phyloP scores from a whole-genome alignment of 2,329 filamentous ascomycete genomes.

The Phialemoniopsis sp. region DNA sequence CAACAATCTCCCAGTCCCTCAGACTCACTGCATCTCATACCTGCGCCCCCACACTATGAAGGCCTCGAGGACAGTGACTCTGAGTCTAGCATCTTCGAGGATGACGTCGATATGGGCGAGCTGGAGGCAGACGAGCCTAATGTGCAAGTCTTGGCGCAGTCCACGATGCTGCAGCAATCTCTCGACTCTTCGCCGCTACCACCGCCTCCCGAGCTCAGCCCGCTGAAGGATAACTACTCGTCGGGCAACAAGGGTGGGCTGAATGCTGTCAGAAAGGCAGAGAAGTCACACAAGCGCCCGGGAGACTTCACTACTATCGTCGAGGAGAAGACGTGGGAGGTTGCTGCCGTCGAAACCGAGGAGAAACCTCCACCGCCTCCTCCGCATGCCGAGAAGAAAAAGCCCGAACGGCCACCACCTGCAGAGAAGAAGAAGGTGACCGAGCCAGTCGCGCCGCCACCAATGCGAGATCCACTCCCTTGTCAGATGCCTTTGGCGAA shows the following conservation, averaged over 20 bases:
- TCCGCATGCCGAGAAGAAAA: slow-evolving; percentile 19
- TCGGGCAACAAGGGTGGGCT: slow-evolving; percentile 41
- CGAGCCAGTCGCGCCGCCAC: too few relatives aligned
- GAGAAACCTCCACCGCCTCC: slow-evolving; percentile 25
- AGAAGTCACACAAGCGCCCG: slow-evolving; percentile 21
- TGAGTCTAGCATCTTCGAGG: slow-evolving; percentile 37
- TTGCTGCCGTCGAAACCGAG: slow-evolving; percentile 10
- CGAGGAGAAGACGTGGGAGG: slow-evolving; percentile 43
- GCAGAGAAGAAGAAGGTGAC: slow-evolving; percentile 10
- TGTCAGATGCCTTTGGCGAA: neutral
- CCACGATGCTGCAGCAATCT: slow-evolving; percentile 22
- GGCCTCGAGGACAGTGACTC: slow-evolving; percentile 26
- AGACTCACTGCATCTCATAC: slow-evolving; percentile 34
- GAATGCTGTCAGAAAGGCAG: slow-evolving; percentile 14
- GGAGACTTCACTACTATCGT: slow-evolving; percentile 40
- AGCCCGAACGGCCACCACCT: slow-evolving; percentile 20
- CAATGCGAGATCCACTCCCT: too few relatives aligned
- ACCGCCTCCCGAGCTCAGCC: slow-evolving; percentile 41
- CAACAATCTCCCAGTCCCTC: slow-evolving; percentile 22
- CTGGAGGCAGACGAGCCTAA: slow-evolving; percentile 36
- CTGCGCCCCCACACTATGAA: slow-evolving; percentile 24
- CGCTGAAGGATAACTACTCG: slow-evolving; percentile 46
- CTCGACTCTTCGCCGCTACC: slow-evolving; percentile 41
- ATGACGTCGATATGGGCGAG: slow-evolving; percentile 36
- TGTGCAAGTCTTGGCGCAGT: slow-evolving; percentile 40